Evolutionary conservation across 257 asterid genomes (phyloP), one percentile per base, ranked within the genome.

Genomic region (Gentiana straminea): DNA sequence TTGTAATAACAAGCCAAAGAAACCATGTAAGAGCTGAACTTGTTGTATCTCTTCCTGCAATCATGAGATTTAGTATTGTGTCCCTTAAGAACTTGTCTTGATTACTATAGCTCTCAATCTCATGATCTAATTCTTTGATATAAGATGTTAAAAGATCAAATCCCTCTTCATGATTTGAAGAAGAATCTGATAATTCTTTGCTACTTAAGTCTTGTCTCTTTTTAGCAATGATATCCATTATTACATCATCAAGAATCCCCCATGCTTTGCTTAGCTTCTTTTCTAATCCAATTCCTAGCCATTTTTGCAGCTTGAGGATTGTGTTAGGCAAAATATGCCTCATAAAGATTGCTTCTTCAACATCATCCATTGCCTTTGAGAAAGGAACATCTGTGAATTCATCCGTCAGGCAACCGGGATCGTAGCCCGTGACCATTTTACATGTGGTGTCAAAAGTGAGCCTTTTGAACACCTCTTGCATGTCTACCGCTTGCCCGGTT

Each of bases 11-110:
- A 4, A 79, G 73, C 89, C 89, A 82, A 7, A 72, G 57, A 53
- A 79, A 60, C 89, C 89, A 81, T 2, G 89, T 81, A 1, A 81
- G 73, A 3, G 74, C 79, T 1, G 89, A 78, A 46, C 89, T 76
- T 0, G 81, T 81, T 1, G 89, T 76, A 68, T 79, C 85, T 3
- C 83, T 68, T 7, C 89, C 86, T 0, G 89, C 89, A 11, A 81
- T 69, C 83, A 81, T 75, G 3, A 79, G 70, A 54, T 81, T 81
- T 45, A 79, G 48, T 10, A 75, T 56, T 1, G 73, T 75, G 54
- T 79, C 90, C 57, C 84, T 76, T 74, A 79, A 58, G 68, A 73
- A 79, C 70, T 66, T 77, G 33, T 68, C 74, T 11, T 81, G 76
- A 11, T 34, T 49, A 12, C 53, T 70, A 46, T 58, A 35, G 1